Conservation (phyloP, 768 basidiomycete genomes). For the Boletales sp. region DNA sequence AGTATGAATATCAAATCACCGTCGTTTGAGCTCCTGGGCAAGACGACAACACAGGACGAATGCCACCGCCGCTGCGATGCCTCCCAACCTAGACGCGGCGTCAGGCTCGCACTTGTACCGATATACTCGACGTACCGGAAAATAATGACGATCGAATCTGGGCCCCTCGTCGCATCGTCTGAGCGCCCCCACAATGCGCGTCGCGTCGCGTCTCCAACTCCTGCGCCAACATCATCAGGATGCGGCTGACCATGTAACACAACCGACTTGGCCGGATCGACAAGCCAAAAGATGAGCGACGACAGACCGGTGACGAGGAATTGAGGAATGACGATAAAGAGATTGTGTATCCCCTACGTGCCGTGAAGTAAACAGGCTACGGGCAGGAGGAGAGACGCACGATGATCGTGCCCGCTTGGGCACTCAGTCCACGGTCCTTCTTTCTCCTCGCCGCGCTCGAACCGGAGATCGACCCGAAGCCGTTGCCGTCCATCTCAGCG, state of each 20-base stretch:
- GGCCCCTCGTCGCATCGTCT: slow-evolving; percentile 19
- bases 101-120: not conserved
- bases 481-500: slow-evolving; percentile 14
- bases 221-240: not conserved
- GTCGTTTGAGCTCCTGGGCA: slow-evolving; percentile 47
- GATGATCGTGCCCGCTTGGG: slow-evolving; percentile 86
- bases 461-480: slow-evolving; percentile 6
- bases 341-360: slow-evolving; percentile 86
- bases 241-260: slow-evolving; percentile 16
- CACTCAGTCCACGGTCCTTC: slow-evolving; percentile 46
- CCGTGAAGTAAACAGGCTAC: not conserved
- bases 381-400: slow-evolving; percentile 40
- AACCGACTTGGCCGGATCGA: slow-evolving; percentile 61
- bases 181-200: slow-evolving; percentile 10
- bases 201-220: slow-evolving; percentile 4
- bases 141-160: slow-evolving; percentile 76
- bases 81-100: slow-evolving; percentile 45
- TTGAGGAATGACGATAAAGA: slow-evolving; percentile 92
- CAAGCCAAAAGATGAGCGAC: slow-evolving; percentile 79
- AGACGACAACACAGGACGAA: slow-evolving; percentile 54
- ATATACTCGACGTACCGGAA: slow-evolving; percentile 51
- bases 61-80: slow-evolving; percentile 50
- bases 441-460: slow-evolving; percentile 7
- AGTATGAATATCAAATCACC: not conserved
- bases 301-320: slow-evolving; percentile 88